Conservation (phyloP, 1,284 basidiomycete genomes). For the Tilletiopsis washingtonensis region DNA sequence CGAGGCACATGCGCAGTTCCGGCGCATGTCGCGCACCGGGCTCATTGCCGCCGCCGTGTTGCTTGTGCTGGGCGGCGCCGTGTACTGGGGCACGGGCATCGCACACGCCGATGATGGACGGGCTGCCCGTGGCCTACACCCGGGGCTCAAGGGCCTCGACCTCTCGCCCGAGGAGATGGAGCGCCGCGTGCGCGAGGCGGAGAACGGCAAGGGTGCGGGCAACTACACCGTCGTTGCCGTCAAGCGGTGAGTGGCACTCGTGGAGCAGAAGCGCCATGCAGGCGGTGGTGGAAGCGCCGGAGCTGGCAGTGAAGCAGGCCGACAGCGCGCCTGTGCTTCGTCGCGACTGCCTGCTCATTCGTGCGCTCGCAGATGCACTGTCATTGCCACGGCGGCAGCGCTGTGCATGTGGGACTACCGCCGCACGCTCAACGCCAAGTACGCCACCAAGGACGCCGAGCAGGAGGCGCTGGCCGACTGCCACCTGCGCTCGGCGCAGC, state of each 20-base stretch:
- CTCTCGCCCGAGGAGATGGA: slow-evolving; percentile 35
- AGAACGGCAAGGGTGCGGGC: slow-evolving; percentile 13
- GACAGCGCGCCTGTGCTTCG: too few species aligned
- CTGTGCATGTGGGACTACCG: slow-evolving; percentile 47
- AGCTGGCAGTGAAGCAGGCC: too few species aligned
- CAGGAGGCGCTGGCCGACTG: slow-evolving; percentile 37
- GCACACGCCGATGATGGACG: slow-evolving; percentile 24
- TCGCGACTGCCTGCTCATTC: too few species aligned
- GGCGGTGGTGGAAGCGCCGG: too few species aligned
- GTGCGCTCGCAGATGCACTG: slow-evolving; percentile 21
- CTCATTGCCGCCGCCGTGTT: slow-evolving; percentile 7
- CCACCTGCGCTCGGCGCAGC: slow-evolving; percentile 42
- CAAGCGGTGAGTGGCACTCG: slow-evolving; percentile 2
- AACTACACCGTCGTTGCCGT: slow-evolving; percentile 32
- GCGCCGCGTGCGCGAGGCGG: slow-evolving; percentile 21
- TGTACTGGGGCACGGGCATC: slow-evolving; percentile 16
- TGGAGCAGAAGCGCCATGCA: too few species aligned
- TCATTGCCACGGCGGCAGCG: slow-evolving; percentile 41
- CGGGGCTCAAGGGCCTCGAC: slow-evolving; percentile 15
- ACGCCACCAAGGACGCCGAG: slow-evolving; percentile 21
- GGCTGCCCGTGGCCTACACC: not conserved
- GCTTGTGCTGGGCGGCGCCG: slow-evolving; percentile 9
- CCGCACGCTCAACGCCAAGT: slow-evolving; percentile 30
- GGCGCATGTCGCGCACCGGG: slow-evolving; percentile 15
- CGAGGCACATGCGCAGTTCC: slow-evolving; percentile 35